These are phyloP conservation scores for Clonostachys rosea DNA, from an alignment of 2,329 filamentous ascomycete species.

Conservation along the genomic window DNA sequence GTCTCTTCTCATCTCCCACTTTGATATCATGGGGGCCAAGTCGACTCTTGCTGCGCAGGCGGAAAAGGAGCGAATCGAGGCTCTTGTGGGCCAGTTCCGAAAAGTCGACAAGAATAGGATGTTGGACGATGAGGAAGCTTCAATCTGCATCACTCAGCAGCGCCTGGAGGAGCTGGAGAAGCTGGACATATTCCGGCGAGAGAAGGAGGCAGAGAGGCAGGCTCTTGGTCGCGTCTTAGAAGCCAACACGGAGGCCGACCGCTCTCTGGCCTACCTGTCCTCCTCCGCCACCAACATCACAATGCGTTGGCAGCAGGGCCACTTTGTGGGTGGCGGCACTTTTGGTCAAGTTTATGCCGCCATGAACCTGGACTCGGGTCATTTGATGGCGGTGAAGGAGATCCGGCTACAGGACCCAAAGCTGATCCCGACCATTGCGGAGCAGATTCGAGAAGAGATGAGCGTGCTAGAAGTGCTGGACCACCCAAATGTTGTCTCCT, in stretches of 20 bases:
- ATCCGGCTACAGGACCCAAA: slow-evolving; percentile 96
- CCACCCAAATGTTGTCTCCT: slow-evolving; percentile 96
- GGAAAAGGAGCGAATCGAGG: slow-evolving; percentile 84
- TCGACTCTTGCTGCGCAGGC: slow-evolving; percentile 91
- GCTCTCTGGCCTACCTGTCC: slow-evolving; percentile 88
- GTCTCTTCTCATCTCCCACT: slow-evolving; percentile 95
- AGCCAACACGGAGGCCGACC: slow-evolving; percentile 91
- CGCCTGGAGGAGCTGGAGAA: slow-evolving; percentile 68
- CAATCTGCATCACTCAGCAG: slow-evolving; percentile 67
- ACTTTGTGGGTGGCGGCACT: slow-evolving; percentile 93
- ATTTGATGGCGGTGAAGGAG: slow-evolving; percentile 98
- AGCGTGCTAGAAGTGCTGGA: slow-evolving; percentile 91
- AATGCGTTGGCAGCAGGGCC: slow-evolving; percentile 97
- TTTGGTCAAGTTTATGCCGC: slow-evolving; percentile 97
- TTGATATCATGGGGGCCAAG: slow-evolving; percentile 97
- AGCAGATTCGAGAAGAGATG: slow-evolving; percentile 96
- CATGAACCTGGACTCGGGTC: slow-evolving; percentile 93
- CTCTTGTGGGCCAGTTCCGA: slow-evolving; percentile 69
- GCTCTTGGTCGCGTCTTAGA: slow-evolving; percentile 88
- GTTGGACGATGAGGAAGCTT: slow-evolving; percentile 81
- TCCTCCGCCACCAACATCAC: slow-evolving; percentile 94
- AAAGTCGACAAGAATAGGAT: slow-evolving; percentile 72
- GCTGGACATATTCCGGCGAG: slow-evolving; percentile 74
- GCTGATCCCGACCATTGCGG: slow-evolving; percentile 87
- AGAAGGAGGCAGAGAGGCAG: slow-evolving; percentile 80